Evolutionary conservation across 1,284 basidiomycete species (phyloP).

Genomic region (Sanghuangporus weigelae): DNA sequence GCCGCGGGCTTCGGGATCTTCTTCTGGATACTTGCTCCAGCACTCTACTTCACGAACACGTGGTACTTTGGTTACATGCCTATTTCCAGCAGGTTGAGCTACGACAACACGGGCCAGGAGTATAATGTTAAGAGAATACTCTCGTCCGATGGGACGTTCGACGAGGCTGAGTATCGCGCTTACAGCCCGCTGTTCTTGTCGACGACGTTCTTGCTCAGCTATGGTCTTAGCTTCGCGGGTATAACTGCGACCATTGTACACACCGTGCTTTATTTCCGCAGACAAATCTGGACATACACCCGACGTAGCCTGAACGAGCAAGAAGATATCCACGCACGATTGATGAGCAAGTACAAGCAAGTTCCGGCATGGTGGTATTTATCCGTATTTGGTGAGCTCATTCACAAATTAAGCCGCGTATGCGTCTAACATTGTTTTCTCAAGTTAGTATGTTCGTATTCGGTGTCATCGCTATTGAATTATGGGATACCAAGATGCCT

Average conservation of each 20-base stretch:
- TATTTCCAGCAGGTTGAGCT: constrained; percentile 51
- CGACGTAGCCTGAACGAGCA: constrained; percentile 59
- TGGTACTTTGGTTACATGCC: constrained; percentile 28
- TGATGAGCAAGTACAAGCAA: constrained; percentile 66
- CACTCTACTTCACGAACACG: constrained; percentile 21
- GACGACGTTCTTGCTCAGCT: constrained; percentile 59
- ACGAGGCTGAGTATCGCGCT: constrained; percentile 57
- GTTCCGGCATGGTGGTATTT: constrained; percentile 50
- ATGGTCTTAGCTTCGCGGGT: constrained; percentile 64
- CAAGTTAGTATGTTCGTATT: constrained; percentile 28
- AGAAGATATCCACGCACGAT: constrained; percentile 76
- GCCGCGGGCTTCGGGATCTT: constrained; percentile 36
- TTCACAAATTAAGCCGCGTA: not conserved
- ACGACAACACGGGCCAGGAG: constrained; percentile 54
- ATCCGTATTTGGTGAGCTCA: constrained; percentile 24
- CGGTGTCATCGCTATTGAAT: constrained; percentile 40
- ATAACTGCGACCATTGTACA: constrained; percentile 69
- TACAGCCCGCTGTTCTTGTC: constrained; percentile 88
- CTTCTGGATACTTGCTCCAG: constrained; percentile 36
- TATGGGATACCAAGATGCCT: constrained; percentile 35
- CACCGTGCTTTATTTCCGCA: constrained; percentile 74
- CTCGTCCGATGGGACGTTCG: constrained; percentile 50
- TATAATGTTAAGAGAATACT: constrained; percentile 74
- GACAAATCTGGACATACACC: constrained; percentile 59
- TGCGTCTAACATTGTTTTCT: constrained; percentile 19